phyloP scores from a whole-genome alignment of 2,329 filamentous ascomycete species.

The Aspergillus caelatus region DNA sequence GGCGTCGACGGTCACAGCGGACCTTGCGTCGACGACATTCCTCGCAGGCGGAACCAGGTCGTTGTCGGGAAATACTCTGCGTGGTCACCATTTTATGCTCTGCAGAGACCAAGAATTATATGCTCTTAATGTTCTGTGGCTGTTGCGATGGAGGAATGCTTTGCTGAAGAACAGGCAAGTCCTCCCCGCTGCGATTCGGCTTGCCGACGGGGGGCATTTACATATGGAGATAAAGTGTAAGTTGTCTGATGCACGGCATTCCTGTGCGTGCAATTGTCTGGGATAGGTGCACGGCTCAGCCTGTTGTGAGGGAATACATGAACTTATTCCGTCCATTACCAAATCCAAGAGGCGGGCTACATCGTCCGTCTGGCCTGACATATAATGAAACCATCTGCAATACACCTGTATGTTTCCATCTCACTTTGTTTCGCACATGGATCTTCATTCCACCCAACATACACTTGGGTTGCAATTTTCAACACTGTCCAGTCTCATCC shows the following conservation, averaged over 20 bases:
- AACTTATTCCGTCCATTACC: background rate
- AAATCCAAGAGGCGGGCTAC: background rate
- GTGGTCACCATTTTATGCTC: constrained; percentile 13
- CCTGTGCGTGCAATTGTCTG: background rate
- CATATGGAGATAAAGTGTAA: background rate
- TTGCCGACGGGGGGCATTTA: background rate
- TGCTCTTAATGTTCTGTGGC: background rate
- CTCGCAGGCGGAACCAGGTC: constrained; percentile 32
- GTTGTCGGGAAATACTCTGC: constrained; percentile 26
- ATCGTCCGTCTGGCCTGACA: background rate
- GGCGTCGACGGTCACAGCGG: constrained; percentile 30
- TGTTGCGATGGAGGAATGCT: background rate
- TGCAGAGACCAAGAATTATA: background rate
- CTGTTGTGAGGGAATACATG: background rate
- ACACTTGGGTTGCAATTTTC: background rate
- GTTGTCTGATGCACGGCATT: background rate
- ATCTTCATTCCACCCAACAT: background rate
- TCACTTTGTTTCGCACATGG: background rate
- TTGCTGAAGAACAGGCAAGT: background rate
- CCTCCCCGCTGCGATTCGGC: no score
- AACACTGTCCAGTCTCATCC: background rate
- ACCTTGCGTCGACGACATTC: constrained; percentile 34
- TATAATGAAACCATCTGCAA: background rate
- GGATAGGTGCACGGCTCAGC: background rate
- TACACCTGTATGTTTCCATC: background rate